Conservation (phyloP, 805 yeast species). For the Cyberlindnera maritima region DNA sequence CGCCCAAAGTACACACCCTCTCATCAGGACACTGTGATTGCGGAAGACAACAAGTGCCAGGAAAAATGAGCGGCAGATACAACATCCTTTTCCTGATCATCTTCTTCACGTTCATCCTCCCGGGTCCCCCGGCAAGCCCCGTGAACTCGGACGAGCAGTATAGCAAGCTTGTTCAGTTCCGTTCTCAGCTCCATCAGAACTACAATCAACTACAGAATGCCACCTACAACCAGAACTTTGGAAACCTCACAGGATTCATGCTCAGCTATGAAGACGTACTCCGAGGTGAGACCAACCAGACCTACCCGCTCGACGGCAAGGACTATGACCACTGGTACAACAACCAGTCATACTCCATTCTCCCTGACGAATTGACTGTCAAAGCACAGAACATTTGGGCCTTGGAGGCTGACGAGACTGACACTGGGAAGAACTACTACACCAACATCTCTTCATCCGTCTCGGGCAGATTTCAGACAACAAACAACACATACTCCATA, state of each 20-base stretch:
- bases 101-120: conserved; percentile 37
- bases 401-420: conserved; percentile 23
- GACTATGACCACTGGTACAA: conserved; percentile 45
- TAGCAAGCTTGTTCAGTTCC: conserved; percentile 37
- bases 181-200: conserved; percentile 33
- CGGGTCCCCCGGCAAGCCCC: conserved; percentile 36
- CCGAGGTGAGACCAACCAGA: conserved; percentile 41
- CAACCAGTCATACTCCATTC: conserved; percentile 49
- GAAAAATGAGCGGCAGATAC: conserved; percentile 25
- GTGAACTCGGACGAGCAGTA: conserved; percentile 32
- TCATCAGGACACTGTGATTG: background rate
- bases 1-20: background rate
- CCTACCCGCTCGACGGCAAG: conserved; percentile 56
- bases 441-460: conserved; percentile 49
- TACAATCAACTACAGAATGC: conserved; percentile 36
- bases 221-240: conserved; percentile 53
- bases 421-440: conserved; percentile 25
- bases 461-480: conserved; percentile 38
- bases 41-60: background rate
- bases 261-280: conserved; percentile 60
- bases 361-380: conserved; percentile 56
- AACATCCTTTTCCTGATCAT: conserved; percentile 26
- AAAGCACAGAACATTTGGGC: conserved; percentile 55
- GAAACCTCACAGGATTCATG: conserved; percentile 71
- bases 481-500: conserved; percentile 14